A percentile compares a stretch with the other conserved stretches of the same genome.
These are phyloP conservation scores for Middelhovenomyces tepae DNA, from an alignment of 805 yeast genomes.

Conservation along the genomic window DNA sequence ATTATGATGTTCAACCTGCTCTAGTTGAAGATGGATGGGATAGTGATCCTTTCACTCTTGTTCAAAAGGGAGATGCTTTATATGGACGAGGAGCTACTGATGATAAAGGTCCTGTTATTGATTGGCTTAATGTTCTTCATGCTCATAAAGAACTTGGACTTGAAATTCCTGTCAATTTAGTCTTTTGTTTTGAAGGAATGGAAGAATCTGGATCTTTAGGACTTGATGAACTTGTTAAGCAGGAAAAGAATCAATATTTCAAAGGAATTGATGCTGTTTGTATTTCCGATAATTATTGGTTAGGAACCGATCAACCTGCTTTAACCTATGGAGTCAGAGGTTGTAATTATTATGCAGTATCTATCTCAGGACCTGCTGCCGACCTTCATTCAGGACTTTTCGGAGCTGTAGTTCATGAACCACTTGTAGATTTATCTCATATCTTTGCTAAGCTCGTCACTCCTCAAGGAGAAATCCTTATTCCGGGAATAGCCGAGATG, in stretches of 20 bases:
- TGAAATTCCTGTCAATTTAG: slow-evolving; percentile 88
- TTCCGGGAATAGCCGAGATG: slow-evolving; percentile 88
- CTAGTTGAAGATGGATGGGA: slow-evolving; percentile 87
- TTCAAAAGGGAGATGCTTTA: slow-evolving; percentile 59
- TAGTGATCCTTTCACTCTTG: slow-evolving; percentile 78
- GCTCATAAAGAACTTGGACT: slow-evolving; percentile 80
- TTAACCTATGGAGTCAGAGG: slow-evolving; percentile 97
- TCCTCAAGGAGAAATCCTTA: slow-evolving; percentile 68
- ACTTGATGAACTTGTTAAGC: slow-evolving; percentile 69
- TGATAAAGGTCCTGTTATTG: slow-evolving; percentile 96
- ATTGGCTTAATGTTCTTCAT: slow-evolving; percentile 89
- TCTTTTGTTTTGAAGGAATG: slow-evolving; percentile 97
- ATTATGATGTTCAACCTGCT: slow-evolving; percentile 98
- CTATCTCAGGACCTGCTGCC: slow-evolving; percentile 85
- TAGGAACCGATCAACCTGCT: slow-evolving; percentile 94
- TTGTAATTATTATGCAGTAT: slow-evolving; percentile 81
- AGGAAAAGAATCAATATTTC: slow-evolving; percentile 74
- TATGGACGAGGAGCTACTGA: slow-evolving; percentile 95
- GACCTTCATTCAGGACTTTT: slow-evolving; percentile 96
- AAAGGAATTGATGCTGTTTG: slow-evolving; percentile 89
- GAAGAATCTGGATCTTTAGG: slow-evolving; percentile 97
- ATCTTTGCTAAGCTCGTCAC: slow-evolving; percentile 73
- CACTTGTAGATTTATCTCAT: slow-evolving; percentile 85
- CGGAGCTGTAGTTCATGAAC: slow-evolving; percentile 97
- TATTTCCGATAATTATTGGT: slow-evolving; percentile 96